Base-by-base conservation (phyloP, 176 grass and related monocot genomes). In the Eragrostis nindensis region DNA sequence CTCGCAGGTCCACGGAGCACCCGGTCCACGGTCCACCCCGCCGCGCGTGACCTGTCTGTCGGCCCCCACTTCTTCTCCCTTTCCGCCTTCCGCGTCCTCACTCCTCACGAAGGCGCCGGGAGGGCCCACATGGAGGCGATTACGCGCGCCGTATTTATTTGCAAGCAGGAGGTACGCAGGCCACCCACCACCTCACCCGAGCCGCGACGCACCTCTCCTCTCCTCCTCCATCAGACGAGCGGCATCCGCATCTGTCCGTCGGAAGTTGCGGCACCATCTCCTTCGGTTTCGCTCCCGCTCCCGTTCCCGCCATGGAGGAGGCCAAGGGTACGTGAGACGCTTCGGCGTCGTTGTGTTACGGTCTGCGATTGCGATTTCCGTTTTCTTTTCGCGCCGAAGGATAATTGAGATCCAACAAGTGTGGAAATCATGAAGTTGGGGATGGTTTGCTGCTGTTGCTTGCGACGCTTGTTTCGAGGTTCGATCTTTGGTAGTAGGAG, bases 221-320 rank as follows among this genome's bases (percentile, higher is more conserved):
- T 25, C 38, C 10, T 27, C 4, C 75, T 22, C 25, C 62, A 5
- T 73, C 71, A 1, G 29, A 12, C 71, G 32, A 64, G 27, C 76
- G 62, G 62, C 76, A 9, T 78, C 60, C 75, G 75, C 75, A 78
- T 78, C 74, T 9, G 30, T 7, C 43, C 61, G 59, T n/a, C 32
- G 0, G n/a, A n/a, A 66, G 47, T 7, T 32, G 45, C 71, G 40
- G 57, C 8, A 44, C 22, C 22, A 22, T 73, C 84, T 72, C 43
- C 63, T 14, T 56, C 38, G 56, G 42, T 11, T 11, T 13, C 47
- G 48, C 48, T 21, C n/a, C n/a, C n/a, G n/a, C n/a, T n/a, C n/a
- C n/a, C n/a, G 62, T 29, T 16, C 69, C 46, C 26, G 46, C 43
- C 78, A 97, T 97, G 91, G 94, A 94, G 80, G 89, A 93, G 66